Evolutionary conservation across 2,329 filamentous ascomycete genomes (phyloP).

Genomic region (Nemania sp.): DNA sequence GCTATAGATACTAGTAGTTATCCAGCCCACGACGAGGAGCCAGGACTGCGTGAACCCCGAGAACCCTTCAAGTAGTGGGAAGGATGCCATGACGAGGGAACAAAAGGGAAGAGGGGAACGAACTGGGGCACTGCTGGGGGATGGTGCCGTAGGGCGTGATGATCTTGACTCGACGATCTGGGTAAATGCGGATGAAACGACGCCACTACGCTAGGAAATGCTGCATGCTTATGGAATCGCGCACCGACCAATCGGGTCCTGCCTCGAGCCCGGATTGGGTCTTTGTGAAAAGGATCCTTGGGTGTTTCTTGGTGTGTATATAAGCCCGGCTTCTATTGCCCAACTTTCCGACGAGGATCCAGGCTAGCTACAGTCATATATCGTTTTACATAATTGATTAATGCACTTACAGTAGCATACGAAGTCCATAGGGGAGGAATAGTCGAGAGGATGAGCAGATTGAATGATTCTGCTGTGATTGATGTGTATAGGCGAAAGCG

Average conservation of each 20-base stretch:
- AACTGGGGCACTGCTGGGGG: not conserved
- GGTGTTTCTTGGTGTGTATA: not conserved
- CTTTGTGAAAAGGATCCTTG: slow-evolving; percentile 1
- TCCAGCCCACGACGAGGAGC: no score
- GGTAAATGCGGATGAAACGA: slow-evolving; percentile 31
- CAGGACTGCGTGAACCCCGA: no score
- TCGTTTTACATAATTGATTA: no score
- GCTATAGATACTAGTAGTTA: no score
- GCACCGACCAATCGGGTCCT: slow-evolving; percentile 18
- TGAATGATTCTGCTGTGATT: no score
- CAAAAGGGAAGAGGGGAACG: not conserved
- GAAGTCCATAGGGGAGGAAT: no score
- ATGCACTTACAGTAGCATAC: no score
- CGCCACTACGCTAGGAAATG: slow-evolving; percentile 25
- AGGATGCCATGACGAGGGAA: no score
- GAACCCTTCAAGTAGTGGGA: no score
- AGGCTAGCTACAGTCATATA: not conserved
- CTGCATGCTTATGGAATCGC: not conserved
- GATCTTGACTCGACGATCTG: slow-evolving; percentile 21
- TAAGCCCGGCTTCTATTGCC: slow-evolving; percentile 18
- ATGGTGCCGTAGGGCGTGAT: not conserved
- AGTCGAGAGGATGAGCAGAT: no score
- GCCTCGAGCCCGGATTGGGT: slow-evolving; percentile 4
- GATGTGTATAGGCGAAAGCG: no score
- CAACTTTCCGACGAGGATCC: slow-evolving; percentile 7